phyloP scores from a whole-genome alignment of 441 rosid species.

The Populus hybrid region DNA sequence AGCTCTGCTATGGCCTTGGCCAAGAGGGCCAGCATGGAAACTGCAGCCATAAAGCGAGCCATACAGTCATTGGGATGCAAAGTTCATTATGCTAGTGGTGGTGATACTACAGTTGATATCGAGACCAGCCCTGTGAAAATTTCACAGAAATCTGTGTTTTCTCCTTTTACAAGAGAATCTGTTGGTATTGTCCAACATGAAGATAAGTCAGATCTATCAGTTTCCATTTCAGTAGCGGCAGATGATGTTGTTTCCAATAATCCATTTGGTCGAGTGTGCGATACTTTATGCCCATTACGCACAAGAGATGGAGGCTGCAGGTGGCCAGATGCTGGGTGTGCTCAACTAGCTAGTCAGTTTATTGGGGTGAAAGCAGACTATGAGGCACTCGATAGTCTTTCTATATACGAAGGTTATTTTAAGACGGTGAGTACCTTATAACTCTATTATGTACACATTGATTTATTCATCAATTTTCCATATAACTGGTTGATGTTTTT shows the following conservation, averaged over 20 bases:
- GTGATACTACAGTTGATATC: conserved; percentile 56
- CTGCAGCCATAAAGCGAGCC: conserved; percentile 70
- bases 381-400: conserved; percentile 83
- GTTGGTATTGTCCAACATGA: conserved; percentile 26
- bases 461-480: not conserved
- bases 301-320: conserved; percentile 72
- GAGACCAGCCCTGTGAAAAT: conserved; percentile 36
- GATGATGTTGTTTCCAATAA: conserved; percentile 46
- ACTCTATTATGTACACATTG: not conserved
- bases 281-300: conserved; percentile 72
- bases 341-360: conserved; percentile 81
- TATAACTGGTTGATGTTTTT: not conserved
- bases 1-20: conserved; percentile 63
- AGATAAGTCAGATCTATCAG: conserved; percentile 68
- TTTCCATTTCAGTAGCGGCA: conserved; percentile 57
- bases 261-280: conserved; percentile 50
- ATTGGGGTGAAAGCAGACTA: conserved; percentile 82
- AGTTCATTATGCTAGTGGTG: conserved; percentile 57
- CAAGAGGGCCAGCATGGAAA: conserved; percentile 70
- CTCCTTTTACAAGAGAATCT: conserved; percentile 32
- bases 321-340: conserved; percentile 94
- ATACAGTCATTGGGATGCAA: conserved; percentile 85
- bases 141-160: conserved; percentile 21
- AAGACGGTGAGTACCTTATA: conserved; percentile 21
- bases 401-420: conserved; percentile 73